Percentiles rank a stretch among this genome's conserved stretches.
phyloP scores from a whole-genome alignment of 352 stramenopile species.

The Pythium periplocum region DNA sequence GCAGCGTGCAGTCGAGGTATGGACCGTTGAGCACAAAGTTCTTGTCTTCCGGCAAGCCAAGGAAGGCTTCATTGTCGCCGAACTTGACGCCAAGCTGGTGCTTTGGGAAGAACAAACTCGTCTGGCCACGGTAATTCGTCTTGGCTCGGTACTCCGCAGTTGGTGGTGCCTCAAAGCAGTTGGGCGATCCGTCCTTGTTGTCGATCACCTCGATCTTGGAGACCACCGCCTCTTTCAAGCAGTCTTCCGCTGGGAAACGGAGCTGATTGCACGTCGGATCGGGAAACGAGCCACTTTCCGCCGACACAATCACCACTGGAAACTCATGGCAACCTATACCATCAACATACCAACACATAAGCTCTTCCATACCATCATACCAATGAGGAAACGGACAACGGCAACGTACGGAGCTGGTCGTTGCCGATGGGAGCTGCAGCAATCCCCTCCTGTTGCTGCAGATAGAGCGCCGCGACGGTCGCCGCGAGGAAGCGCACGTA shows the following conservation, averaged over 20 bases:
- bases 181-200: constrained; percentile 40
- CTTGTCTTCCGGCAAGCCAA: constrained; percentile 59
- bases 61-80: constrained; percentile 27
- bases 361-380: too few relatives aligned
- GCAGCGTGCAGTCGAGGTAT: constrained; percentile 59
- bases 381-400: too few relatives aligned
- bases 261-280: constrained; percentile 65
- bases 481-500: too few relatives aligned
- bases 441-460: too few relatives aligned
- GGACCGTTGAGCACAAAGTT: constrained; percentile 74
- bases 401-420: constrained; percentile 9
- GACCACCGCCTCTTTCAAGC: constrained; percentile 48
- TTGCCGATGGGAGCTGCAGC: too few relatives aligned
- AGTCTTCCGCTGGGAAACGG: constrained; percentile 59
- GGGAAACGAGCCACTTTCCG: constrained; percentile 49
- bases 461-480: too few relatives aligned
- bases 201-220: constrained; percentile 62
- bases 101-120: constrained; percentile 73
- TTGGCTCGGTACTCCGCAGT: constrained; percentile 40
- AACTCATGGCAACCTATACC: constrained; percentile 58
- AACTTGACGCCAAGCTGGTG: constrained; percentile 77
- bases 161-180: constrained; percentile 41
- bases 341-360: too few relatives aligned
- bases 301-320: constrained; percentile 59
- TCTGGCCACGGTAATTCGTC: constrained; percentile 74